Conservation (phyloP, 768 basidiomycete genomes). For the Tylopilus intermedius region DNA sequence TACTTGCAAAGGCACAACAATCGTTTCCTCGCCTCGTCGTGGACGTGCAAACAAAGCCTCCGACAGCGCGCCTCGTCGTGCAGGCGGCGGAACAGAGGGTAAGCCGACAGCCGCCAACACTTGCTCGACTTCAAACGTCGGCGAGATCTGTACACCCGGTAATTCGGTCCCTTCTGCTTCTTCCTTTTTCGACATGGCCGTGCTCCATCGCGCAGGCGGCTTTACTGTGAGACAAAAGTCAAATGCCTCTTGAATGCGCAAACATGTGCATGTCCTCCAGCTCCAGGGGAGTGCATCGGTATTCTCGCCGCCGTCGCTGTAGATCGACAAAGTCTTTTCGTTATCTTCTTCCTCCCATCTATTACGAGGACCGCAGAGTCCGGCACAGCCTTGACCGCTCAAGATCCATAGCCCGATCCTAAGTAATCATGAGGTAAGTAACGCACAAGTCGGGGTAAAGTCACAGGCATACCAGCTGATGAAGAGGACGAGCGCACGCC, state of each 20-base stretch:
- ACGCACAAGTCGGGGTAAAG: background rate
- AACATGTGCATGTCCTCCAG: slow-evolving; percentile 69
- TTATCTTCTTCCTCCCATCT: slow-evolving; percentile 79
- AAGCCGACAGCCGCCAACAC: slow-evolving; percentile 56
- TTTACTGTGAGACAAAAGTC: slow-evolving; percentile 67
- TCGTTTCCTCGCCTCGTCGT: slow-evolving; percentile 23
- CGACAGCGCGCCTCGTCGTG: slow-evolving; percentile 54
- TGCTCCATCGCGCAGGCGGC: slow-evolving; percentile 33
- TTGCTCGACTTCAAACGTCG: slow-evolving; percentile 48
- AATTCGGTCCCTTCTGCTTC: slow-evolving; percentile 20
- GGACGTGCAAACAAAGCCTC: slow-evolving; percentile 64
- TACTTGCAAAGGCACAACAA: slow-evolving; percentile 17
- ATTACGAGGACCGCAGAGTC: slow-evolving; percentile 78
- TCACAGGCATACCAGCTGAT: slow-evolving; percentile 51
- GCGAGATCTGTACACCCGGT: slow-evolving; percentile 29
- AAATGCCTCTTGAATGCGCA: slow-evolving; percentile 72
- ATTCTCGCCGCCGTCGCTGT: slow-evolving; percentile 42
- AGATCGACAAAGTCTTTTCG: slow-evolving; percentile 52
- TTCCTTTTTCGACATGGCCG: slow-evolving; percentile 31
- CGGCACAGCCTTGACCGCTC: slow-evolving; percentile 71
- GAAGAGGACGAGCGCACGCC: slow-evolving; percentile 66
- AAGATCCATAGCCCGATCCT: slow-evolving; percentile 79
- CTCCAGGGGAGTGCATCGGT: slow-evolving; percentile 62
- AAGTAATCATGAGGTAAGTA: background rate
- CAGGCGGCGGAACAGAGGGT: slow-evolving; percentile 45